A percentile compares a stretch with the other conserved stretches of the same genome.
Conservation (phyloP, 2,329 filamentous ascomycete species). For the Colletotrichum somersetense region DNA sequence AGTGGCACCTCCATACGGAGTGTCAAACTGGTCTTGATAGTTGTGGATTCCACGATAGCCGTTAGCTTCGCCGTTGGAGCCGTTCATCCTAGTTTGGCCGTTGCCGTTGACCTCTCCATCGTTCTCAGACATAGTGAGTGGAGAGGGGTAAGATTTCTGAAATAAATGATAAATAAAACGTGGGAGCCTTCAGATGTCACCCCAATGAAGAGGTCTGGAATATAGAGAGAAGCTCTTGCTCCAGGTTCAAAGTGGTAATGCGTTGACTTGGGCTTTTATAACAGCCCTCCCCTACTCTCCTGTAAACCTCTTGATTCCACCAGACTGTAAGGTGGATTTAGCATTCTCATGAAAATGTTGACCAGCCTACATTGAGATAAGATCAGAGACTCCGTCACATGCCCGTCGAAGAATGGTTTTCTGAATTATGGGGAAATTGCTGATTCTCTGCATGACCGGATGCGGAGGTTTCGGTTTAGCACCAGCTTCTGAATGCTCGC, state of each 20-base stretch:
- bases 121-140: constrained; percentile 1
- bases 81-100: constrained; percentile 2
- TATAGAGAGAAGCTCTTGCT: neutral
- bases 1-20: neutral
- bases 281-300: no score
- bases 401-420: neutral
- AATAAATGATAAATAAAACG: neutral
- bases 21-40: neutral
- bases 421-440: neutral
- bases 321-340: neutral
- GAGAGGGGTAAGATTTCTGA: neutral
- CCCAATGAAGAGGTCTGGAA: neutral
- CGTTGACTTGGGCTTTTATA: neutral
- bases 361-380: neutral
- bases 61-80: neutral
- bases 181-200: neutral
- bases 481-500: constrained; percentile 4
- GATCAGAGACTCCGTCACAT: neutral
- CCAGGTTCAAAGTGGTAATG: neutral
- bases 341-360: neutral
- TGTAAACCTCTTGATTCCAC: no score
- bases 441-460: constrained; percentile 2
- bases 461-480: neutral
- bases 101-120: constrained; percentile 17
- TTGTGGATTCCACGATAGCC: no score